Percentiles rank a stretch among this genome's conserved stretches.
These are phyloP conservation scores for Glycine latifolia DNA, from an alignment of 306 rosid species.

Conservation along the genomic window DNA sequence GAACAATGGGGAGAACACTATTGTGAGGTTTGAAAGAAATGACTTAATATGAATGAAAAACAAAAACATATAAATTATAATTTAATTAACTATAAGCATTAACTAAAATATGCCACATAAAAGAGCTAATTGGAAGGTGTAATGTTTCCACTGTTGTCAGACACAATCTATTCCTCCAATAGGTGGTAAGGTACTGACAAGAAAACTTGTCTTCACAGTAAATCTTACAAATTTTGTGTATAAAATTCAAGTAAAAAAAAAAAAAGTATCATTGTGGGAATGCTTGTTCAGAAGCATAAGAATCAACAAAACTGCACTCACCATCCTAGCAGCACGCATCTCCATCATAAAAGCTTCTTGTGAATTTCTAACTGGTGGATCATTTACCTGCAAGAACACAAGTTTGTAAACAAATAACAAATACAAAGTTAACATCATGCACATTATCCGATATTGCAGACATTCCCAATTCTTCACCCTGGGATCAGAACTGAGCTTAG, in stretches of 20 bases:
- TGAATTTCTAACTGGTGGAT: conserved; percentile 86
- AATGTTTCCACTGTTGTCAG: not conserved
- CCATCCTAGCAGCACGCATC: conserved; percentile 91
- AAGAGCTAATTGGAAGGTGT: not conserved
- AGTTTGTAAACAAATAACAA: not conserved
- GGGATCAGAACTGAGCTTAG: not conserved
- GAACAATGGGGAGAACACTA: not conserved
- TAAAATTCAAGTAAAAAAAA: conserved; percentile 7
- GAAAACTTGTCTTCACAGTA: conserved; percentile 4
- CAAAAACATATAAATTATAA: not conserved
- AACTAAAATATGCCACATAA: not conserved
- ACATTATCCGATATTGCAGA: conserved; percentile 25
- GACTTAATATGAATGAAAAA: not conserved
- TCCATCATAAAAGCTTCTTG: conserved; percentile 96
- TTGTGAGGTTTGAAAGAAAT: not conserved
- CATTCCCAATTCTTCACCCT: not conserved
- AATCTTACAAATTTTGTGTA: not conserved
- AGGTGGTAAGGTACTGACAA: conserved; percentile 2
- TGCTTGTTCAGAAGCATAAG: conserved; percentile 32
- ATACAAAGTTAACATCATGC: conserved; percentile 8
- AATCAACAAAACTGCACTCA: conserved; percentile 40
- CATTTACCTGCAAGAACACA: conserved; percentile 70
- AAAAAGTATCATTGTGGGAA: not conserved
- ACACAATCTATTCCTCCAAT: not conserved
- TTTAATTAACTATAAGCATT: not conserved